Percentiles rank a stretch among this genome's conserved stretches.
Evolutionary conservation across 768 basidiomycete genomes (phyloP).

Genomic region (Tricholoma saponaceum): DNA sequence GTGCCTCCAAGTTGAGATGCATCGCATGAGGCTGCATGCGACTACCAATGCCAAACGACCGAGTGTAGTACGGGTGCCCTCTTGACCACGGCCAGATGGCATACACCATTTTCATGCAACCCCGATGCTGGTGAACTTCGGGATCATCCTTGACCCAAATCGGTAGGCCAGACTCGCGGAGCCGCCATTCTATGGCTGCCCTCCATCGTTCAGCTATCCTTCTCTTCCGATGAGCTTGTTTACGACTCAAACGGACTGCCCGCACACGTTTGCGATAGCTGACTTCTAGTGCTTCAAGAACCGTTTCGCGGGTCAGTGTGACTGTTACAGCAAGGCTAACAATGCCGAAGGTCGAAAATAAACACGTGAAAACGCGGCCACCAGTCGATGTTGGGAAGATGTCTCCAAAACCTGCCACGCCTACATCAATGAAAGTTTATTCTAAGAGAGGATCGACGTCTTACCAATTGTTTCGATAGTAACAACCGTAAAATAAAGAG

Average conservation of each 20-base stretch:
- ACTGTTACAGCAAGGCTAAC: constrained; percentile 63
- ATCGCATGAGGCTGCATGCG: constrained; percentile 38
- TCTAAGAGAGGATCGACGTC: constrained; percentile 8
- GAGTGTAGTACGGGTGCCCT: constrained; percentile 6
- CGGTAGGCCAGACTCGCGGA: constrained; percentile 44
- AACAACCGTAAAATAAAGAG: constrained; percentile 73
- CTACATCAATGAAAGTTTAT: constrained; percentile 2
- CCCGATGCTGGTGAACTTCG: neutral
- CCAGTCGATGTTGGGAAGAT: constrained; percentile 49
- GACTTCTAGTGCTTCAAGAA: constrained; percentile 71
- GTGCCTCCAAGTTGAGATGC: constrained; percentile 60
- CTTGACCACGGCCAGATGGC: constrained; percentile 5
- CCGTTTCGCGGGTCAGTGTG: constrained; percentile 60
- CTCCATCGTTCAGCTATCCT: constrained; percentile 53
- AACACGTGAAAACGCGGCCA: constrained; percentile 54
- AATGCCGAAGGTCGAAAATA: constrained; percentile 59
- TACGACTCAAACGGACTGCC: constrained; percentile 41
- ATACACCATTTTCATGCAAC: neutral
- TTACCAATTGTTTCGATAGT: constrained; percentile 65
- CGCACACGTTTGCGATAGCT: constrained; percentile 54
- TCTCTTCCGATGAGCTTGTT: constrained; percentile 35
- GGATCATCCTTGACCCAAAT: constrained; percentile 48
- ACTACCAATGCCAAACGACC: constrained; percentile 10
- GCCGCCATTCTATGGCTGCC: constrained; percentile 58
- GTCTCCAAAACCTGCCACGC: constrained; percentile 65